Percentiles rank a stretch among this genome's conserved stretches.
phyloP scores from a whole-genome alignment of 805 yeast genomes.

The Ogataea degrootiae region DNA sequence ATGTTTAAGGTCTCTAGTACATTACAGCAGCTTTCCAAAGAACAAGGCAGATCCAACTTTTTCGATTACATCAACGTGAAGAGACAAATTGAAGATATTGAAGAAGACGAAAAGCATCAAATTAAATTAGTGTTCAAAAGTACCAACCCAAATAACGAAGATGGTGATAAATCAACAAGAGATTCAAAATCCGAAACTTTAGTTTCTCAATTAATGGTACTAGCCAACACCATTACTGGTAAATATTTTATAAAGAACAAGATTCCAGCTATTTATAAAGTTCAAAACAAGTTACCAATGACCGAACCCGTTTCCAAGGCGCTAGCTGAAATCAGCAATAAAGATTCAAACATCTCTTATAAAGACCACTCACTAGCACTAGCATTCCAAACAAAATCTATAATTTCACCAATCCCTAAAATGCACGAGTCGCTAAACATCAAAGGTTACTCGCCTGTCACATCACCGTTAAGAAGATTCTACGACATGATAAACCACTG shows the following conservation, averaged over 20 bases:
- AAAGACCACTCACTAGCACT: slow-evolving; percentile 40
- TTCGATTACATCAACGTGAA: slow-evolving; percentile 18
- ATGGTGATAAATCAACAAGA: not conserved
- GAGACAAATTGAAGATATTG: slow-evolving; percentile 18
- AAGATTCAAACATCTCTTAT: slow-evolving; percentile 22
- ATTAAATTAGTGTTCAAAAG: slow-evolving; percentile 21
- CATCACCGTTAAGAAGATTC: slow-evolving; percentile 85
- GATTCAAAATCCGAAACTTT: slow-evolving; percentile 48
- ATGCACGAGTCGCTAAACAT: slow-evolving; percentile 65
- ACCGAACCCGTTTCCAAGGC: slow-evolving; percentile 15
- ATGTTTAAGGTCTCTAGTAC: slow-evolving; percentile 30
- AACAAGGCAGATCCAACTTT: slow-evolving; percentile 32
- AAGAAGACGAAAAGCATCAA: slow-evolving; percentile 20
- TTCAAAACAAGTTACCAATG: slow-evolving; percentile 24
- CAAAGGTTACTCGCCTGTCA: slow-evolving; percentile 60
- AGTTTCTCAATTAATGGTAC: slow-evolving; percentile 82
- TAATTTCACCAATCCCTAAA: slow-evolving; percentile 38
- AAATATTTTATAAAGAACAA: slow-evolving; percentile 36
- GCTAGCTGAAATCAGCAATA: slow-evolving; percentile 19
- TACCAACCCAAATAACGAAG: slow-evolving; percentile 5
- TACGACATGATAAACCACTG: slow-evolving; percentile 79
- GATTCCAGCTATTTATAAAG: slow-evolving; percentile 50
- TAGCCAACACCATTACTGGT: slow-evolving; percentile 65
- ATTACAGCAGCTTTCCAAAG: slow-evolving; percentile 29
- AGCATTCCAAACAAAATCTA: slow-evolving; percentile 49